Evolutionary conservation across 331 rosid genomes (phyloP), one percentile per base, ranked within the genome.

Genomic region (Prunus yedoensis): DNA sequence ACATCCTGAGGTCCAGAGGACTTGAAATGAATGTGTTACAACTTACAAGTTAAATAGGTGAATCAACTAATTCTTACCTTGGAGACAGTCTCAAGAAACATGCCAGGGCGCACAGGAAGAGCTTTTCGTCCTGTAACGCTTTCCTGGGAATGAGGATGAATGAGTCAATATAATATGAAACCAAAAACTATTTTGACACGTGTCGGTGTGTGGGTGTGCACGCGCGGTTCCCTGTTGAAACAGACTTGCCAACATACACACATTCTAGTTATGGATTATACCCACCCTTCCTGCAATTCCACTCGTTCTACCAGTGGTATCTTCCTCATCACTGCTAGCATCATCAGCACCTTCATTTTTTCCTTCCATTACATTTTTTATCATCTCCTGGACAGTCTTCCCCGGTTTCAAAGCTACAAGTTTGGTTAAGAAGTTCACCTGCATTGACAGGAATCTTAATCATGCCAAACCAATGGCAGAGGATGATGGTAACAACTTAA

Each of bases 91-190:
- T 92, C 99, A 58, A 94, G 99, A 89, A 94, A 94, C 97, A 94
- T 90, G 91, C 99, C 97, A 1, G 99, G 97, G 71, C 96, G 97
- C 57, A 94, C 97, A 1, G 99, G 99, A 76, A 79, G 95, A 20
- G 90, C 86, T 77, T 82, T 90, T 70, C 77, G 84, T 70, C 96
- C 93, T 0, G 91, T 80, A 64, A 89, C 88, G 80, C 93, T 84
- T 77, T 80, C 77, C 97, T 91, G 88, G 47, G 62, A 73, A 87
- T 68, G 41, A 60, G 52, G 59, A 79, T 43, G 79, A 38, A 47
- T 46, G 62, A n/a, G 64, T 68, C 69, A 78, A 47, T 62, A 63
- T 28, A 58, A 18, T 51, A 51, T 51, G 46, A 46, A 23, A 67
- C 20, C 1, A 20, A 45, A 46, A 28, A 41, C 16, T 38, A 51